Percentiles rank a stretch among this genome's conserved stretches.
These are phyloP conservation scores for Chenopodium berlandieri DNA, from an alignment of 148 eudicot species.

Conservation along the genomic window DNA sequence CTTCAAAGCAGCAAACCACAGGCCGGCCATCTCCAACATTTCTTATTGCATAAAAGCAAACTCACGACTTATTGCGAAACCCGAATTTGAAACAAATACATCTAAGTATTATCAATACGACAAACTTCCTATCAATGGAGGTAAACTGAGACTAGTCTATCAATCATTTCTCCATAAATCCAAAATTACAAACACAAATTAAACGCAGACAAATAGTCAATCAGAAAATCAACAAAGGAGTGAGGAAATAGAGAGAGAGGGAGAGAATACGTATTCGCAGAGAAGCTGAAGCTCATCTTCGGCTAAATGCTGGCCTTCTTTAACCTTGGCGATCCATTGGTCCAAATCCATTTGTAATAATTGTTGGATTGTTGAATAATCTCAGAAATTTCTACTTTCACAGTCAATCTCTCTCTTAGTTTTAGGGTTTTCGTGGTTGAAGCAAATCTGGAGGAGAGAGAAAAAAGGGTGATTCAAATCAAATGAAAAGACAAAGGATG, in stretches of 20 bases:
- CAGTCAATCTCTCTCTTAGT: neutral
- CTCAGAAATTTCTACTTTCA: neutral
- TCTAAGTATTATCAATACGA: no score
- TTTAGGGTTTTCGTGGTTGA: neutral
- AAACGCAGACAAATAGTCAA: neutral
- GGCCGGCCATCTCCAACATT: no score
- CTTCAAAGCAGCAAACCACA: no score
- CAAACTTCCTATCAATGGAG: no score
- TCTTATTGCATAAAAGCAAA: no score
- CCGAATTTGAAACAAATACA: no score
- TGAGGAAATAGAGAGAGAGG: neutral
- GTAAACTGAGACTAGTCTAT: no score
- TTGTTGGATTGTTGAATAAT: no score
- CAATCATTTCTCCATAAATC: neutral
- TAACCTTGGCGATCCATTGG: conserved; percentile 87
- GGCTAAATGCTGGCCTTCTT: conserved; percentile 94
- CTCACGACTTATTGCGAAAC: no score
- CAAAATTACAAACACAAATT: neutral
- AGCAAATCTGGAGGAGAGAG: neutral
- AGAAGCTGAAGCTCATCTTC: conserved; percentile 97
- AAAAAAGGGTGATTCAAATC: neutral
- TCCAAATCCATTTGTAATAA: conserved; percentile 75
- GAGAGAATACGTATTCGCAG: conserved; percentile 72
- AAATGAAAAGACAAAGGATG: no score
- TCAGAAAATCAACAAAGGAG: neutral